A percentile compares a stretch with the other conserved stretches of the same genome.
Evolutionary conservation across 2,329 filamentous ascomycete species (phyloP).

Genomic region (Trichoderma atroviride): DNA sequence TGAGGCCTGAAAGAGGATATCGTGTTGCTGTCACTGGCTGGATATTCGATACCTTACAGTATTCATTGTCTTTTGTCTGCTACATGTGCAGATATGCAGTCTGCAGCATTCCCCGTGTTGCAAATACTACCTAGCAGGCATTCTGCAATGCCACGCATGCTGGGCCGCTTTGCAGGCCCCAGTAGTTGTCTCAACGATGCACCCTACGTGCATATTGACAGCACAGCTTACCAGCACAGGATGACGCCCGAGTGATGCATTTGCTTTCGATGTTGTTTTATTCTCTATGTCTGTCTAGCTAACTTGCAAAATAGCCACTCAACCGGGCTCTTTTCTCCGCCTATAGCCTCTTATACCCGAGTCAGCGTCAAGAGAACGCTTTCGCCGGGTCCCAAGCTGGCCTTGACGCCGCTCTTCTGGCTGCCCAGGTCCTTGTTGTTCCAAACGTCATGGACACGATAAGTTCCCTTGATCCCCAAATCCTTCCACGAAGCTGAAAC

Average conservation of each 20-base stretch:
- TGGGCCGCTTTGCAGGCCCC: conserved; percentile 9
- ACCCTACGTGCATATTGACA: background rate
- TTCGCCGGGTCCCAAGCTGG: conserved; percentile 24
- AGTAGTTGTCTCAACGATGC: background rate
- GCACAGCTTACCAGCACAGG: conserved; percentile 1
- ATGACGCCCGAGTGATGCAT: conserved; percentile 8
- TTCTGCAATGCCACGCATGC: conserved; percentile 19
- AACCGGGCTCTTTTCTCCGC: background rate
- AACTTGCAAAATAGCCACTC: background rate
- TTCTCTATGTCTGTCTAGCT: background rate
- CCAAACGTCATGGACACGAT: conserved; percentile 28
- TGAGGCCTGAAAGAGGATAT: conserved; percentile 19
- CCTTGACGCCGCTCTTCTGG: conserved; percentile 12
- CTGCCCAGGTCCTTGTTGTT: conserved; percentile 26
- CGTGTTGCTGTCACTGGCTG: background rate
- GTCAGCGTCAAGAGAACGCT: conserved; percentile 25
- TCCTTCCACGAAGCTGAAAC: conserved; percentile 29
- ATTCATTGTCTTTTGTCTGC: background rate
- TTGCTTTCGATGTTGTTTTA: background rate
- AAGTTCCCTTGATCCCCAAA: conserved; percentile 26
- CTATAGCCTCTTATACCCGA: conserved; percentile 7
- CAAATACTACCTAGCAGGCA: too few relatives aligned
- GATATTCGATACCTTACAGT: background rate
- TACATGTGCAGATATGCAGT: background rate
- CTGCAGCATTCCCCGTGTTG: background rate